Evolutionary conservation across 345 rosid species (phyloP).

Genomic region (Punica granatum): DNA sequence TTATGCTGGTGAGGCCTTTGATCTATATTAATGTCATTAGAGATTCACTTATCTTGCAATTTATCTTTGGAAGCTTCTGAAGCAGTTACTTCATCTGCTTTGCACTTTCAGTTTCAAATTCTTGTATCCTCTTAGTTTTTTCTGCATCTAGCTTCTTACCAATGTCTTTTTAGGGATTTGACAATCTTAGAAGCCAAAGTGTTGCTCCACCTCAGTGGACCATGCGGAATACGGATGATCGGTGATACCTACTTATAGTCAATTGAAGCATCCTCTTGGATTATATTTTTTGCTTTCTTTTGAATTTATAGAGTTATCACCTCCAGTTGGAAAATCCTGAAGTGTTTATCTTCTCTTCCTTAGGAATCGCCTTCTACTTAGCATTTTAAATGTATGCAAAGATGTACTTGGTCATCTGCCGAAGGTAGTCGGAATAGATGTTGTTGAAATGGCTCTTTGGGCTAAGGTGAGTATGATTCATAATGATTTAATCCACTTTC

Average conservation of each 20-base stretch:
- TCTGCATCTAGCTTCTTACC: conserved; percentile 9
- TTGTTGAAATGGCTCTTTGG: conserved; percentile 97
- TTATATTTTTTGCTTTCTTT: background rate
- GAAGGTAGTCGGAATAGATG: conserved; percentile 83
- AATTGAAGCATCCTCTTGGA: background rate
- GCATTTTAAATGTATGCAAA: conserved; percentile 69
- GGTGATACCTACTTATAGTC: conserved; percentile 30
- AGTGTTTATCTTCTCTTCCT: background rate
- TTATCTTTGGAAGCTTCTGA: background rate
- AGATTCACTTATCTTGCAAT: background rate
- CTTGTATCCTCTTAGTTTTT: background rate
- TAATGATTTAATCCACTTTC: conserved; percentile 6
- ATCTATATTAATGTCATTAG: background rate
- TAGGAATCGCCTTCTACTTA: conserved; percentile 70
- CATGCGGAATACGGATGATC: conserved; percentile 94
- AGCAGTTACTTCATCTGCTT: background rate
- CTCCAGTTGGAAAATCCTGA: background rate
- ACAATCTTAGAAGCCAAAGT: conserved; percentile 94
- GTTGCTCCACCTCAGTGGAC: conserved; percentile 99
- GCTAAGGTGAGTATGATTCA: conserved; percentile 61
- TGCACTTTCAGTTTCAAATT: background rate
- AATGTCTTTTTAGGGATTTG: conserved; percentile 72
- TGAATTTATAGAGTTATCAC: background rate
- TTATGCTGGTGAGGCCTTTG: conserved; percentile 61
- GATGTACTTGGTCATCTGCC: conserved; percentile 76